A percentile compares a stretch with the other conserved stretches of the same genome.
phyloP scores from a whole-genome alignment of 768 basidiomycete species.

The Russula vinacea region DNA sequence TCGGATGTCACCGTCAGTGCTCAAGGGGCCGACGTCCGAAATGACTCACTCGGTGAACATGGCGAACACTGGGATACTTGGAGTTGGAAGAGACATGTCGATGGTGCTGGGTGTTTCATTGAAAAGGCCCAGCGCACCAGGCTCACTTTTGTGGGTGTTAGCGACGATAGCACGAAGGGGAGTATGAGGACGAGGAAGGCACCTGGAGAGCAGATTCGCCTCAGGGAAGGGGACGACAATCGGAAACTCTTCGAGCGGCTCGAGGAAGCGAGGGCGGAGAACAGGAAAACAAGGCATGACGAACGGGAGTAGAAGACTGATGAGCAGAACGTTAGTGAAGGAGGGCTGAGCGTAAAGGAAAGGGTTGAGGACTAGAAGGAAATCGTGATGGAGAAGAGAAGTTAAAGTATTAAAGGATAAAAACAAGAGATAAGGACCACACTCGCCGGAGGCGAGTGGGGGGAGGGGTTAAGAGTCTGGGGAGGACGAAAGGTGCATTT shows the following conservation, averaged over 20 bases:
- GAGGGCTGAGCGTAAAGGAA: slow-evolving; percentile 26
- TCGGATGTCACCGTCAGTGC: not conserved
- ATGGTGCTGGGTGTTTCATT: slow-evolving; percentile 30
- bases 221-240: slow-evolving; percentile 28
- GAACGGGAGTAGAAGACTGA: slow-evolving; percentile 4
- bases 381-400: slow-evolving; percentile 24
- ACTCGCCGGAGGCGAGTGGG: slow-evolving; percentile 27
- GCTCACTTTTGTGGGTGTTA: slow-evolving; percentile 19
- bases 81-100: slow-evolving; percentile 26
- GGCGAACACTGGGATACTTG: slow-evolving; percentile 12
- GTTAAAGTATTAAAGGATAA: slow-evolving; percentile 25
- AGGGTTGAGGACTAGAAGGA: slow-evolving; percentile 25
- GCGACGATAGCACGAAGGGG: not conserved
- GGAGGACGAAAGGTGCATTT: slow-evolving; percentile 6
- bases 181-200: not conserved
- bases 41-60: slow-evolving; percentile 24
- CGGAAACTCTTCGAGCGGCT: slow-evolving; percentile 28
- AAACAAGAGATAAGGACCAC: slow-evolving; percentile 21
- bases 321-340: slow-evolving; percentile 15
- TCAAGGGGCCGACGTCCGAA: slow-evolving; percentile 5
- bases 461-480: slow-evolving; percentile 14
- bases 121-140: slow-evolving; percentile 28
- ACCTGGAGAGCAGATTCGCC: slow-evolving; percentile 22
- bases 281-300: slow-evolving; percentile 14
- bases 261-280: slow-evolving; percentile 16